Conservation (phyloP, 2,329 filamentous ascomycete species). For the Aspergillus fumigatiaffinis region DNA sequence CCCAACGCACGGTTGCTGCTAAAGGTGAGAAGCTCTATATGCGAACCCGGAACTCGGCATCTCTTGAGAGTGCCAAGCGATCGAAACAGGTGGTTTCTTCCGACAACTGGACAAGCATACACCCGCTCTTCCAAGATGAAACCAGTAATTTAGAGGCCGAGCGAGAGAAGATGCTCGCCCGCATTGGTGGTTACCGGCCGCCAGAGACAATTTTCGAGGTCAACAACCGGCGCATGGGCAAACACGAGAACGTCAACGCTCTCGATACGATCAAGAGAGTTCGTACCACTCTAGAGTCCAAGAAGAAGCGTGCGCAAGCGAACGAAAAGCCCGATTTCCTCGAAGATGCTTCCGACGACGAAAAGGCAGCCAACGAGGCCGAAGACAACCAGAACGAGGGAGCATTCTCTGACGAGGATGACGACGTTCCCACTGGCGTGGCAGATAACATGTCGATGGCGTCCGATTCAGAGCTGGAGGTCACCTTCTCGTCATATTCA, state of each 20-base stretch:
- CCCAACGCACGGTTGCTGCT: constrained; percentile 67
- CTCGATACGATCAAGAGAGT: constrained; percentile 47
- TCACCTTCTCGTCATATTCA: constrained; percentile 63
- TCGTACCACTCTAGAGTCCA: constrained; percentile 39
- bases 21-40: constrained; percentile 94
- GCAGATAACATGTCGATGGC: constrained; percentile 57
- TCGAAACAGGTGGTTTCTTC: constrained; percentile 72
- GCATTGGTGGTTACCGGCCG: constrained; percentile 83
- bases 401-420: constrained; percentile 38
- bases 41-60: constrained; percentile 84
- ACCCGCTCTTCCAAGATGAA: constrained; percentile 74
- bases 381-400: constrained; percentile 34
- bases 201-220: constrained; percentile 97
- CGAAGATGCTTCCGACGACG: constrained; percentile 11
- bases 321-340: constrained; percentile 23
- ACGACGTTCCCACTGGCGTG: constrained; percentile 33
- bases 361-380: constrained; percentile 16
- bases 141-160: constrained; percentile 61
- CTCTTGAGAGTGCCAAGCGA: constrained; percentile 82
- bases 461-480: constrained; percentile 60
- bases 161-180: constrained; percentile 79
- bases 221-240: constrained; percentile 68
- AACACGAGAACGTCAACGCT: constrained; percentile 66
- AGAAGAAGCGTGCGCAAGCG: constrained; percentile 36
- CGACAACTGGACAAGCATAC: constrained; percentile 68